Evolutionary conservation across 768 basidiomycete genomes (phyloP).

Genomic region (Fomitopsis serialis): DNA sequence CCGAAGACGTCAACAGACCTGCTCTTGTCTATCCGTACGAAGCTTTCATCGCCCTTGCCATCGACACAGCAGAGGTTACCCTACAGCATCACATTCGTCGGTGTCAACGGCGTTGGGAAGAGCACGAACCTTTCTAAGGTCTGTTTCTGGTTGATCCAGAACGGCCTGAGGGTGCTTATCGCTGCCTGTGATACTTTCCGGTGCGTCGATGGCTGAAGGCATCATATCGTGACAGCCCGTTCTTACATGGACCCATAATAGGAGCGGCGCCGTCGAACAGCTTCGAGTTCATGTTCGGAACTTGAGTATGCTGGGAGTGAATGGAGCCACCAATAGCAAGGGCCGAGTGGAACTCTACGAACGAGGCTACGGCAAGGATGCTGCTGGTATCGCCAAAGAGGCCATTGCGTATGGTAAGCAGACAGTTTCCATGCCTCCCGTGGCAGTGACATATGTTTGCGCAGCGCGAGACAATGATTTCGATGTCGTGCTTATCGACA

Average conservation of each 20-base stretch:
- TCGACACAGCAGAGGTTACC: conserved; percentile 78
- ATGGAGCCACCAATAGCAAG: conserved; percentile 60
- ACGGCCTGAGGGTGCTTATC: conserved; percentile 87
- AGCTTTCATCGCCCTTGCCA: conserved; percentile 67
- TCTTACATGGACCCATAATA: conserved; percentile 19
- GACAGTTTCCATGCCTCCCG: background rate
- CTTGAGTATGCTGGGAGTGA: conserved; percentile 74
- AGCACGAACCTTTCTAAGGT: conserved; percentile 98
- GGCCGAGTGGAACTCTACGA: conserved; percentile 90
- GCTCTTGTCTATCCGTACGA: conserved; percentile 86
- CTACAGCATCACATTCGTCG: conserved; percentile 93
- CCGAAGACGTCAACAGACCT: conserved; percentile 98
- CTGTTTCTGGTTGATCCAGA: conserved; percentile 98
- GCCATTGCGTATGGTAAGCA: conserved; percentile 81
- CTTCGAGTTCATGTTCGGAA: conserved; percentile 95
- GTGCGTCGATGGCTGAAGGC: conserved; percentile 28
- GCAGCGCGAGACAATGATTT: conserved; percentile 85
- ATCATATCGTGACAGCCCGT: background rate
- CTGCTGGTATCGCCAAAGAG: conserved; percentile 96
- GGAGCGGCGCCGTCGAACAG: conserved; percentile 97
- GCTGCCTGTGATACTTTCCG: conserved; percentile 99
- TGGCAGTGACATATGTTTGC: background rate
- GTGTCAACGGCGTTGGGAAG: conserved; percentile 98
- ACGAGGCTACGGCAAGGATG: conserved; percentile 96
- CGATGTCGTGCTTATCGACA: conserved; percentile 96